Conservation (phyloP, 176 grass and related monocot species). For the Zoysia pacifica region DNA sequence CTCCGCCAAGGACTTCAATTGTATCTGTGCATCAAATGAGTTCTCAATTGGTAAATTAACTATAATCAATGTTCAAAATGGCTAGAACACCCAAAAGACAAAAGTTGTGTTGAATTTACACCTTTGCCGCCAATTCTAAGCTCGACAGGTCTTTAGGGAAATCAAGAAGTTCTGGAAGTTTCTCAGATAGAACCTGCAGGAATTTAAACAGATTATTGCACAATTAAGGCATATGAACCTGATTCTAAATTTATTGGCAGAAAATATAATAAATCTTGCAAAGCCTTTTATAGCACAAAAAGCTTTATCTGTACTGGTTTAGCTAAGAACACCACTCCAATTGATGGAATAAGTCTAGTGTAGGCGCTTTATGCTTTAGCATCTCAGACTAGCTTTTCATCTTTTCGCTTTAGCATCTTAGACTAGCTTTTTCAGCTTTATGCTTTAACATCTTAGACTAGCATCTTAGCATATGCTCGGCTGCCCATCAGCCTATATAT, state of each 20-base stretch:
- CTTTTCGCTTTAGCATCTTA: too few relatives aligned
- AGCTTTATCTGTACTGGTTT: neutral
- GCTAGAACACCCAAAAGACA: slow-evolving; percentile 21
- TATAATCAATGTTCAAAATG: slow-evolving; percentile 16
- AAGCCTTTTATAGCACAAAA: slow-evolving; percentile 12
- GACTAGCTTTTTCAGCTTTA: too few relatives aligned
- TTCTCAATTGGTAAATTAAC: slow-evolving; percentile 32
- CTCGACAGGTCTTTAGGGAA: slow-evolving; percentile 87
- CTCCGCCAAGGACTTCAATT: slow-evolving; percentile 93
- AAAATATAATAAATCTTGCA: slow-evolving; percentile 16
- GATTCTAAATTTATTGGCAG: neutral
- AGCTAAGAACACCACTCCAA: neutral
- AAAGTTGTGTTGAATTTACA: slow-evolving; percentile 31
- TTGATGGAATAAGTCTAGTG: too few relatives aligned
- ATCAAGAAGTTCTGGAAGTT: slow-evolving; percentile 96
- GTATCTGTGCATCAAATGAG: slow-evolving; percentile 72
- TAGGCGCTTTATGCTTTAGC: too few relatives aligned
- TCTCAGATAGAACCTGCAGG: slow-evolving; percentile 85
- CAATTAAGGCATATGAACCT: slow-evolving; percentile 16
- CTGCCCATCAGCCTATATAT: too few relatives aligned
- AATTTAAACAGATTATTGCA: slow-evolving; percentile 25
- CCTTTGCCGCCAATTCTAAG: slow-evolving; percentile 90
- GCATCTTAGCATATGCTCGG: too few relatives aligned
- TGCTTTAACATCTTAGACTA: too few relatives aligned
- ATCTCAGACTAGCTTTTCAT: too few relatives aligned